Evolutionary conservation across 331 rosid genomes (phyloP).

Genomic region (Arachis monticola): DNA sequence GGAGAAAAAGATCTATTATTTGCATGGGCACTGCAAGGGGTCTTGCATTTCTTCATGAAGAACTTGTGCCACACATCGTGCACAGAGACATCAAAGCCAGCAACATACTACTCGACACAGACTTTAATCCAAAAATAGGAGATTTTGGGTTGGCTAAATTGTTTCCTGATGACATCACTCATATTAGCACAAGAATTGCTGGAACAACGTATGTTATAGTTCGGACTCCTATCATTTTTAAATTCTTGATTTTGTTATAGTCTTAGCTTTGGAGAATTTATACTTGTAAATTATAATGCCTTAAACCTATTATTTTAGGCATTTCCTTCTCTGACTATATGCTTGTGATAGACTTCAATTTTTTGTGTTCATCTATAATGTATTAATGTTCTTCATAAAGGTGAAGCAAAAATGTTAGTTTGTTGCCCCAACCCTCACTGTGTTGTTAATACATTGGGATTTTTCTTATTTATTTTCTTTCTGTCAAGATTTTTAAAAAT

Average conservation of each 20-base stretch:
- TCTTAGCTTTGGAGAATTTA: conserved; percentile 8
- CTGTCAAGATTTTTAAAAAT: conserved; percentile 19
- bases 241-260: conserved; percentile 13
- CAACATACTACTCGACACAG: conserved; percentile 76
- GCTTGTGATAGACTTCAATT: not conserved
- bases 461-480: not conserved
- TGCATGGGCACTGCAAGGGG: conserved; percentile 86
- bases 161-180: conserved; percentile 95
- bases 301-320: not conserved
- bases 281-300: too few species aligned
- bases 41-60: conserved; percentile 92
- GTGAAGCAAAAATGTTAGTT: not conserved
- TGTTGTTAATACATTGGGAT: not conserved
- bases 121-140: conserved; percentile 88
- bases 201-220: conserved; percentile 88
- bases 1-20: conserved; percentile 81
- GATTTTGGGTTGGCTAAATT: conserved; percentile 99
- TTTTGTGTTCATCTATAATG: not conserved
- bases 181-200: conserved; percentile 98
- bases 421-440: not conserved
- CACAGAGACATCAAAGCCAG: conserved; percentile 99
- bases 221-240: conserved; percentile 28
- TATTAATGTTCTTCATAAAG: not conserved
- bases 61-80: conserved; percentile 87
- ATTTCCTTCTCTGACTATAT: not conserved